Evolutionary conservation across 768 basidiomycete species (phyloP), one percentile per base, ranked within the genome.

Genomic region (Tremella fuciformis): DNA sequence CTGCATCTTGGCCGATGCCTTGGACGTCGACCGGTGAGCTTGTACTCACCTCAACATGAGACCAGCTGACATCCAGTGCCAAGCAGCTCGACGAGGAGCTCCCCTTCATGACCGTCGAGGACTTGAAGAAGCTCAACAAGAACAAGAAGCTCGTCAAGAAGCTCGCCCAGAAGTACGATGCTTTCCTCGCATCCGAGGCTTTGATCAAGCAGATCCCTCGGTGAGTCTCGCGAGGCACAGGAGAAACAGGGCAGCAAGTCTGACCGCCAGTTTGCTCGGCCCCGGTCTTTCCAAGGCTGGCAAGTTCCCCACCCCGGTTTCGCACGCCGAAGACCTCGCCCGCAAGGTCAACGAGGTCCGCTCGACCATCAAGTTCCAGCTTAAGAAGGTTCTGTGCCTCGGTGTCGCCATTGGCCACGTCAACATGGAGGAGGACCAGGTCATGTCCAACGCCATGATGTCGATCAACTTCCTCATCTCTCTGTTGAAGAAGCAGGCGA

Each of bases 91-190:
- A 64, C 21, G 68, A 93, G 78, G 71, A 73, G 57, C 64, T 74
- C 55, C 69, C 69, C 54, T 96, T 97, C 83, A 96, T 94, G 92
- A 93, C 91, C 66, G 96, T 97, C 68, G 96, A 98, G 71, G 96
- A 99, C 81, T 83, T 98, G 81, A 98, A 99, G 81, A 99, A 99
- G 92, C 84, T 97, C 66, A 96, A 94, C 87, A 94, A 96, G 83
- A 99, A 98, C 85, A 98, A 99, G 84, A 99, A 99, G 82, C 89
- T 99, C 63, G 96, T 98, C 76, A 99, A 98, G 84, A 96, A 96
- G 83, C 89, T 98, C 70, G 94, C 94, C 67, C 97, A 98, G 84
- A 97, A 97, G 79, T 93, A 97, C 82, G 93, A 99, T 72, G 92
- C 94, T 59, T 99, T 99, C 87, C 82, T 99, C 67, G 85, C 94